These are phyloP conservation scores for Leccinellum luteum DNA, from an alignment of 768 basidiomycete genomes.

Conservation along the genomic window DNA sequence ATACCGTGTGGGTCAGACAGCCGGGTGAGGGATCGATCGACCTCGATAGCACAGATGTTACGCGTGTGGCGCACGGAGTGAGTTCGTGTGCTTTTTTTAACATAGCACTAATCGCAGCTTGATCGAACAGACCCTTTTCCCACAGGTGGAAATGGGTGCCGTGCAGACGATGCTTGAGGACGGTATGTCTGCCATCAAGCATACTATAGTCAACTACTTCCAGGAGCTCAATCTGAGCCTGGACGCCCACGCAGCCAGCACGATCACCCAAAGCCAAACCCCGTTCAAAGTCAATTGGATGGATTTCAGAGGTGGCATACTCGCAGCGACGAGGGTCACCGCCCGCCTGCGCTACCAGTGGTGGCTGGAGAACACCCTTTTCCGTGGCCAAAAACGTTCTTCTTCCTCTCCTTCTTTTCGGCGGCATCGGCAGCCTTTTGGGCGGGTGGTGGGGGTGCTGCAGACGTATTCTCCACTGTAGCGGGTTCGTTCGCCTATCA, in stretches of 20 bases:
- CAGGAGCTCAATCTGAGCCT: neutral
- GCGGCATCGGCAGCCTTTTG: neutral
- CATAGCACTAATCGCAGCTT: neutral
- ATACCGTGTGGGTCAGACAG: neutral
- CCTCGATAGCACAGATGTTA: neutral
- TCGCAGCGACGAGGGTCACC: neutral
- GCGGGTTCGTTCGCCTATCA: constrained; percentile 3
- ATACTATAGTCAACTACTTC: neutral
- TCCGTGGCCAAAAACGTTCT: neutral
- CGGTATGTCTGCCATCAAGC: neutral
- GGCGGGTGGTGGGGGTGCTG: neutral
- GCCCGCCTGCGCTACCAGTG: neutral
- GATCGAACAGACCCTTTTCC: neutral
- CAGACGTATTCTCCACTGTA: neutral
- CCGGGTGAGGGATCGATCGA: neutral
- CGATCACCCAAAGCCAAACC: neutral
- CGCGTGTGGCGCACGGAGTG: neutral
- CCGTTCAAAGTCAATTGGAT: neutral
- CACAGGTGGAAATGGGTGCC: neutral
- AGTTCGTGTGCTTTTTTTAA: neutral
- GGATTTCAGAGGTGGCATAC: neutral
- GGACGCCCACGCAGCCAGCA: neutral
- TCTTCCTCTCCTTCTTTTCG: neutral
- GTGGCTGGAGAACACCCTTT: neutral
- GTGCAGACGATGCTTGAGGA: neutral